phyloP scores from a whole-genome alignment of 495 filamentous ascomycete species.

The Annulohypoxylon bovei region DNA sequence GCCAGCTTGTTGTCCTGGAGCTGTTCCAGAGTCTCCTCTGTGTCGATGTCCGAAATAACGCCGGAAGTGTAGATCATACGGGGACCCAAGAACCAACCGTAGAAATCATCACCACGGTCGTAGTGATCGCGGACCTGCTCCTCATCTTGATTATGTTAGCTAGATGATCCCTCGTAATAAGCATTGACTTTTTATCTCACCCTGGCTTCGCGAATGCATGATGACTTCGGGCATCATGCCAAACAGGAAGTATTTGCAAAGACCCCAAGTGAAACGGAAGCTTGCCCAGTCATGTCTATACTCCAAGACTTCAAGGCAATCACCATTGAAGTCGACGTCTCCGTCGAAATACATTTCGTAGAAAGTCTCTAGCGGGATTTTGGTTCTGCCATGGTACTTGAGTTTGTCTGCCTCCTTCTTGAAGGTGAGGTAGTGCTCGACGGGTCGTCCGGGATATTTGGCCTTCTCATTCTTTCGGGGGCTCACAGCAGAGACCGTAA shows the following conservation, averaged over 20 bases:
- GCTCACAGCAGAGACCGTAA: slow-evolving; percentile 68
- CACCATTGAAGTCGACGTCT: slow-evolving; percentile 86
- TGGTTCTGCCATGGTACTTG: slow-evolving; percentile 79
- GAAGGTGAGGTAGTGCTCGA: slow-evolving; percentile 88
- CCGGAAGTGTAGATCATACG: slow-evolving; percentile 93
- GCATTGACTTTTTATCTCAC: slow-evolving; percentile 49
- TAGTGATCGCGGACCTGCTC: slow-evolving; percentile 90
- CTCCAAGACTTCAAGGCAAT: slow-evolving; percentile 80
- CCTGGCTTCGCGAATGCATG: slow-evolving; percentile 81
- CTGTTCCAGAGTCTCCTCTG: slow-evolving; percentile 82
- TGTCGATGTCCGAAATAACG: slow-evolving; percentile 77
- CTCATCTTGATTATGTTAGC: slow-evolving; percentile 67
- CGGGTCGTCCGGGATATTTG: slow-evolving; percentile 75
- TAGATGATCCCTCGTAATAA: neutral
- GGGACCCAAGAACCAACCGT: slow-evolving; percentile 88
- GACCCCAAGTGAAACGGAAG: slow-evolving; percentile 77
- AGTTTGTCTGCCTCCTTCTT: slow-evolving; percentile 75
- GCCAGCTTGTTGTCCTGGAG: slow-evolving; percentile 91
- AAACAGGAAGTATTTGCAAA: slow-evolving; percentile 76
- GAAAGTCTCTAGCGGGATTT: slow-evolving; percentile 88
- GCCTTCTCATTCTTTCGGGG: slow-evolving; percentile 84
- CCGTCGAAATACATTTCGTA: slow-evolving; percentile 90
- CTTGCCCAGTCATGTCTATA: slow-evolving; percentile 89
- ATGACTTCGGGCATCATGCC: slow-evolving; percentile 79
- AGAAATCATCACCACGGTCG: slow-evolving; percentile 89